Evolutionary conservation across 768 basidiomycete species (phyloP), one percentile per base, ranked within the genome.

Genomic region (Boletus sp.): DNA sequence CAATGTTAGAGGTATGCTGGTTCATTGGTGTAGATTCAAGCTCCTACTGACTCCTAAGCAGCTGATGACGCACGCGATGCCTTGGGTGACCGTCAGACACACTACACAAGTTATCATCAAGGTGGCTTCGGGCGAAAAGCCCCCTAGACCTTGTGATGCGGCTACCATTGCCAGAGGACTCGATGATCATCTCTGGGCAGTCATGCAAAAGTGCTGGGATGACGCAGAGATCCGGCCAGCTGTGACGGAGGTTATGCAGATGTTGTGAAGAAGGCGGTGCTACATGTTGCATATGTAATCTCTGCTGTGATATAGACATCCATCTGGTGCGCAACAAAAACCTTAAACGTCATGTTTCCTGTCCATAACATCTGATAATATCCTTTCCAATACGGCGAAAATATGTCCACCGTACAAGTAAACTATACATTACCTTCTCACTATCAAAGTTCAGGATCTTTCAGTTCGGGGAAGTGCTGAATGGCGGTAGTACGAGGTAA

Each of bases 41-140:
- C n/a, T 49, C 41, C 41, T 55, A 48, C 32, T 52, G 32, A 47
- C 40, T 52, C n/a, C 37, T 28, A 29, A 54, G n/a, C 55, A 84
- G 83, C 62, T 84, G 0, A 64, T 83, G 66, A 83, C 83, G 0
- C 82, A 82, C 56, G 67, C 76, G n/a, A 78, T 78, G 59, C 83
- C 83, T 5, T 84, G 77, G 69, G 60, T 64, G n/a, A 72, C 76
- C 30, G 75, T 84, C 56, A 79, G 75, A 60, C 78, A 79, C 59
- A 79, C 81, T 11, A 77, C 81, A 4, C 76, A 82, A 47, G 83
- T 83, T 20, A 74, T 81, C n/a, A 74, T 79, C 41, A 71, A 71
- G 49, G 74, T 78, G 36, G 70, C 76, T 20, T 55, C 61, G 7
- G 78, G 80, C n/a, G 72, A 75, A 52, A 74, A 73, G 45, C 82